Conservation (phyloP, 345 rosid genomes). For the Eucalyptus sp. region DNA sequence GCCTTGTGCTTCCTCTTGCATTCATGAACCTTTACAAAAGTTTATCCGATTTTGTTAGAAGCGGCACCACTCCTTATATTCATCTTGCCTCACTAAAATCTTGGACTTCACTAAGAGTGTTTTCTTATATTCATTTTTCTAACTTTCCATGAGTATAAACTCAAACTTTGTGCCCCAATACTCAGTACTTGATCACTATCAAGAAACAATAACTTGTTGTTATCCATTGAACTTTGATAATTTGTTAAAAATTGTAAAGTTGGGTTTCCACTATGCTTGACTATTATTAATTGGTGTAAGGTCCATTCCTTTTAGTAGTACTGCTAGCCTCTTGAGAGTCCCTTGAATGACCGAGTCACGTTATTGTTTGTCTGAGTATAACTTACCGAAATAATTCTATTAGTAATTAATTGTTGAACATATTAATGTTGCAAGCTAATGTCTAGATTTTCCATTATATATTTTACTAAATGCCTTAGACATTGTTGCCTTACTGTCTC, state of each 20-base stretch:
- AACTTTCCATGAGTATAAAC: not conserved
- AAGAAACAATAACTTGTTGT: not conserved
- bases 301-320: not conserved
- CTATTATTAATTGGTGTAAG: not conserved
- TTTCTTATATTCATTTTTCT: not conserved
- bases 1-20: not conserved
- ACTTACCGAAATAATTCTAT: not conserved
- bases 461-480: not conserved
- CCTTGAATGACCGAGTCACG: not conserved
- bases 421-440: not conserved
- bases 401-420: too few relatives aligned
- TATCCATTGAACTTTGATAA: not conserved
- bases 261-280: not conserved
- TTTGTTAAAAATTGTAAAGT: not conserved
- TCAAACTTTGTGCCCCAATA: not conserved
- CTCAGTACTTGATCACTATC: not conserved
- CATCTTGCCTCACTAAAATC: not conserved
- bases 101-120: not conserved
- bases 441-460: not conserved
- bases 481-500: not conserved
- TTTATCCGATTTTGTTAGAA: not conserved
- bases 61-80: not conserved
- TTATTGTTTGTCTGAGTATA: accelerated
- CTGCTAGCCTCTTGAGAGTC: not conserved
- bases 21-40: not conserved